Evolutionary conservation across 305 asterid genomes (phyloP).

Genomic region (Andrographis paniculata): DNA sequence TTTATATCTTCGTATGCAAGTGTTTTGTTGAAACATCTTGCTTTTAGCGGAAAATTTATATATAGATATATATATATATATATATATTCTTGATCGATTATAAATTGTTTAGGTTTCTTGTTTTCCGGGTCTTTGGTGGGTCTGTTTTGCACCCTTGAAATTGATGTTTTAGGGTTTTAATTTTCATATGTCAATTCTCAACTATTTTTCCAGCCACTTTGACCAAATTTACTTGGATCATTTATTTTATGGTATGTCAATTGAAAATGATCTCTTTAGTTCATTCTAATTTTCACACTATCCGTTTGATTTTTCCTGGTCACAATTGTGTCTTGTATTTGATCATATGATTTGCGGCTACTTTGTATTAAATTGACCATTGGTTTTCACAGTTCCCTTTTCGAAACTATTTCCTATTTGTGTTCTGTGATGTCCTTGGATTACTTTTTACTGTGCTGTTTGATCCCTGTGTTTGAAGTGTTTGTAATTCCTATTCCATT

Average conservation of each 20-base stretch:
- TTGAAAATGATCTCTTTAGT: conserved; percentile 4
- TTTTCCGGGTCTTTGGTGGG: conserved; percentile 5
- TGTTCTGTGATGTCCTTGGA: background rate
- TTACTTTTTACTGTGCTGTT: background rate
- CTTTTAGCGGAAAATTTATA: background rate
- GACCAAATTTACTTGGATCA: conserved; percentile 18
- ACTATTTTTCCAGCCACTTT: conserved; percentile 10
- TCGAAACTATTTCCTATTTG: background rate
- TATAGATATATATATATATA: too few relatives aligned
- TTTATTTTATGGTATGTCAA: conserved; percentile 4
- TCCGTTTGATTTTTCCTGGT: background rate
- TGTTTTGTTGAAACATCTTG: conserved; percentile 4
- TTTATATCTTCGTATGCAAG: conserved; percentile 1
- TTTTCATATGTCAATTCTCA: conserved; percentile 5
- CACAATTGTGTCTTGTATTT: background rate
- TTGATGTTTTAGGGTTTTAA: conserved; percentile 16
- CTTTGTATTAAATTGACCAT: background rate
- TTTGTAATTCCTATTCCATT: background rate
- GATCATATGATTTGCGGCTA: background rate
- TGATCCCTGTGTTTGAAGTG: background rate
- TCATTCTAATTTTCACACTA: background rate
- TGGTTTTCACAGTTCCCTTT: background rate
- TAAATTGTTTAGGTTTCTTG: conserved; percentile 1
- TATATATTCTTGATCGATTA: conserved; percentile 6
- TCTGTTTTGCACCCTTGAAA: background rate